Percentiles rank a stretch among this genome's conserved stretches.
phyloP scores from a whole-genome alignment of 2,329 filamentous ascomycete species.

The Ciborinia camelliae region DNA sequence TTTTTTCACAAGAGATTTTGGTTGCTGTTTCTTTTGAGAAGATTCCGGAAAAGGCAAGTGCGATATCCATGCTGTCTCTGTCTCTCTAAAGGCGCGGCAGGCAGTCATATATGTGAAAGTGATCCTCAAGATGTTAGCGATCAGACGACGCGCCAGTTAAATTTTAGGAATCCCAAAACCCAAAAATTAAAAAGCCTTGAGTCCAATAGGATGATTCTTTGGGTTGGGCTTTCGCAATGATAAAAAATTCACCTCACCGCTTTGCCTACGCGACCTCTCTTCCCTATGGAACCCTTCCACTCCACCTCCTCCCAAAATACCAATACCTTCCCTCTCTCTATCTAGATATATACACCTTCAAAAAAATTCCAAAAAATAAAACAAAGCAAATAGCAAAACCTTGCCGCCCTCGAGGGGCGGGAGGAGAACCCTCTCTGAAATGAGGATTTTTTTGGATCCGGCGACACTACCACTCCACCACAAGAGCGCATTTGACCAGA shows the following conservation, averaged over 20 bases:
- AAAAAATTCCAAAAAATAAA: background rate
- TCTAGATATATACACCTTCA: background rate
- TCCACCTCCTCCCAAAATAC: background rate
- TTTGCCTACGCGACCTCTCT: background rate
- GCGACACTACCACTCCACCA: conserved; percentile 1
- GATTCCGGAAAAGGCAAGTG: background rate
- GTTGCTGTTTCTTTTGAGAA: background rate
- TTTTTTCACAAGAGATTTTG: background rate
- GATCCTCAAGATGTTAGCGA: background rate
- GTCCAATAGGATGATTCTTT: background rate
- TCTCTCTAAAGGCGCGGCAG: background rate
- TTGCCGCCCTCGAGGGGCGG: conserved; percentile 1
- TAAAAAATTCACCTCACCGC: background rate
- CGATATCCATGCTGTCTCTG: background rate
- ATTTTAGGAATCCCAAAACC: background rate
- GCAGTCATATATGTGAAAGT: background rate
- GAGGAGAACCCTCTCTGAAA: background rate
- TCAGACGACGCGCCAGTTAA: background rate
- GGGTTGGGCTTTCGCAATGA: background rate
- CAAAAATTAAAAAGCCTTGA: background rate
- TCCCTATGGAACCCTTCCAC: background rate
- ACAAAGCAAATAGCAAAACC: background rate
- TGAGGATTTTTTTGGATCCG: background rate
- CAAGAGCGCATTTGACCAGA: background rate
- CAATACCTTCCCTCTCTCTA: background rate